Conservation (phyloP, 2,329 filamentous ascomycete species). For the Fusarium brevicatenulatum region DNA sequence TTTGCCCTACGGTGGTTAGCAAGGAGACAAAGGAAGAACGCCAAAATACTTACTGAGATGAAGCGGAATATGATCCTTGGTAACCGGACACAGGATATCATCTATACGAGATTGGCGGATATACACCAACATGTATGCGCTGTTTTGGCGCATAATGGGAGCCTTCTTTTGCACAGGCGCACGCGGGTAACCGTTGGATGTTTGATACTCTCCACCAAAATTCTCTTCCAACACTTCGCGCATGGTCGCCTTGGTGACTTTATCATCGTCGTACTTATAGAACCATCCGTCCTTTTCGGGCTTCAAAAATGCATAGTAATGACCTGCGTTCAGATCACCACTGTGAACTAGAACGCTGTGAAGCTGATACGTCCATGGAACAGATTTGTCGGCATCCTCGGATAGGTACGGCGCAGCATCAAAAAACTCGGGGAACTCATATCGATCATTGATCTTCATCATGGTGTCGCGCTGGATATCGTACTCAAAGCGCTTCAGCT, state of each 20-base stretch:
- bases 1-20: conserved; percentile 63
- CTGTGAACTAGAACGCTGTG: conserved; percentile 97
- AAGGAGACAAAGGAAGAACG: background rate
- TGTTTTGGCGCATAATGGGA: conserved; percentile 74
- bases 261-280: conserved; percentile 97
- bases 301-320: conserved; percentile 98
- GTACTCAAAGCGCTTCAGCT: conserved; percentile 98
- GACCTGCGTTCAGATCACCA: conserved; percentile 94
- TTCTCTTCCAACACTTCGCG: conserved; percentile 96
- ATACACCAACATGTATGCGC: conserved; percentile 99
- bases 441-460: conserved; percentile 98
- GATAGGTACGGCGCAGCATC: conserved; percentile 89
- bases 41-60: conserved; percentile 73
- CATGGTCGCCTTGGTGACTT: conserved; percentile 92
- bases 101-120: conserved; percentile 89
- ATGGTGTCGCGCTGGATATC: conserved; percentile 95
- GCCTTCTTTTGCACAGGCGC: conserved; percentile 63
- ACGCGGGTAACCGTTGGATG: conserved; percentile 59
- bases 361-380: conserved; percentile 90
- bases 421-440: conserved; percentile 86
- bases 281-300: conserved; percentile 93
- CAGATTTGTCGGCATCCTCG: conserved; percentile 84
- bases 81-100: conserved; percentile 79
- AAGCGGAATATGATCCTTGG: conserved; percentile 79
- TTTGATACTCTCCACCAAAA: conserved; percentile 86